These are phyloP conservation scores for Acanthamoeba rhysodes DNA, from an alignment of 208 protist genomes.

Conservation along the genomic window DNA sequence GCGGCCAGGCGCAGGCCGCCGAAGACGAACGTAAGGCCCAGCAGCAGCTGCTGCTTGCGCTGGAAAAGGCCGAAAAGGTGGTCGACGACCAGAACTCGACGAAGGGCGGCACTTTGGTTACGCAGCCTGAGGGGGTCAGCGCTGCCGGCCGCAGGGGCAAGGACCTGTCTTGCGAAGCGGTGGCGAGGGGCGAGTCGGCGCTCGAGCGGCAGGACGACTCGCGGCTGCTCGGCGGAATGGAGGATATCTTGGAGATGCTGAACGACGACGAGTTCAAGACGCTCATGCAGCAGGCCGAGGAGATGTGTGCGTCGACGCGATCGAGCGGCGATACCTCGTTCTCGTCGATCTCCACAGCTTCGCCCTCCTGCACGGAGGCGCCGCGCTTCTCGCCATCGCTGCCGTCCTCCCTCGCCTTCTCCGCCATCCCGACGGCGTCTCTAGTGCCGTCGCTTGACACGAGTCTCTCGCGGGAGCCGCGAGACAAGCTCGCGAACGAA, in stretches of 20 bases:
- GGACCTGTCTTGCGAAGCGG: not conserved
- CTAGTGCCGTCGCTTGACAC: not conserved
- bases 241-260: constrained; percentile 31
- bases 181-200: not conserved
- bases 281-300: constrained; percentile 31
- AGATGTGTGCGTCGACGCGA: constrained; percentile 8
- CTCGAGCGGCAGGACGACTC: not conserved
- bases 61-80: not conserved
- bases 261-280: constrained; percentile 17
- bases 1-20: not conserved
- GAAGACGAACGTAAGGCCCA: not conserved
- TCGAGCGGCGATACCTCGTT: not conserved
- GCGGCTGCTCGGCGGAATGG: not conserved
- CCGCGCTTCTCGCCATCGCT: not conserved
- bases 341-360: not conserved
- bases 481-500: not conserved
- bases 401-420: not conserved
- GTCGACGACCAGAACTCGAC: not conserved
- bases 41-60: constrained; percentile 15
- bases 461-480: not conserved
- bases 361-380: not conserved
- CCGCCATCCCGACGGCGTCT: not conserved
- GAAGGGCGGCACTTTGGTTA: not conserved
- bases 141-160: not conserved
- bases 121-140: not conserved